Evolutionary conservation across 306 rosid species (phyloP).

Genomic region (Acacia crassicarpa): DNA sequence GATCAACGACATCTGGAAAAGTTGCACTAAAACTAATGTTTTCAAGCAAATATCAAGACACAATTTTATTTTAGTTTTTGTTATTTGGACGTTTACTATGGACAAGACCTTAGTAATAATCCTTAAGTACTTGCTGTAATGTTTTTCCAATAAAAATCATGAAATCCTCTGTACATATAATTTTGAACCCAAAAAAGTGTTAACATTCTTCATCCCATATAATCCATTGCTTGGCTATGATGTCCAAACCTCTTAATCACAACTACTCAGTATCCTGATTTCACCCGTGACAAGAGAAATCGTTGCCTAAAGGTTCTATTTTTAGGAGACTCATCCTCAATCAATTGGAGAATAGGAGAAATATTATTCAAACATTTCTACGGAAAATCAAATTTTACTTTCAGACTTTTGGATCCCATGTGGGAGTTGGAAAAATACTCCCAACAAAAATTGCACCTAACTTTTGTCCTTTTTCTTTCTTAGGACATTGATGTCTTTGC

Average conservation of each 20-base stretch:
- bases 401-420: background rate
- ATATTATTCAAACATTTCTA: background rate
- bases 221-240: background rate
- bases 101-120: background rate
- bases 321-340: background rate
- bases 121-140: background rate
- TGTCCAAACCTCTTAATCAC: background rate
- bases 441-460: background rate
- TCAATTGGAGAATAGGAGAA: background rate
- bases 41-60: background rate
- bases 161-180: background rate
- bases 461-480: background rate
- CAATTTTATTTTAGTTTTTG: conserved; percentile 1
- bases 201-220: background rate
- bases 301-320: background rate
- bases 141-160: background rate
- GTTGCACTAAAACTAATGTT: background rate
- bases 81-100: conserved; percentile 15
- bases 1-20: background rate
- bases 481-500: background rate
- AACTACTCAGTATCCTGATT: background rate
- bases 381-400: background rate
- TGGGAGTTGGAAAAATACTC: background rate
- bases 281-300: background rate
- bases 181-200: background rate